A percentile compares a stretch with the other conserved stretches of the same genome.
These are phyloP conservation scores for Exserohilum rostratum DNA, from an alignment of 2,329 filamentous ascomycete genomes.

Conservation along the genomic window DNA sequence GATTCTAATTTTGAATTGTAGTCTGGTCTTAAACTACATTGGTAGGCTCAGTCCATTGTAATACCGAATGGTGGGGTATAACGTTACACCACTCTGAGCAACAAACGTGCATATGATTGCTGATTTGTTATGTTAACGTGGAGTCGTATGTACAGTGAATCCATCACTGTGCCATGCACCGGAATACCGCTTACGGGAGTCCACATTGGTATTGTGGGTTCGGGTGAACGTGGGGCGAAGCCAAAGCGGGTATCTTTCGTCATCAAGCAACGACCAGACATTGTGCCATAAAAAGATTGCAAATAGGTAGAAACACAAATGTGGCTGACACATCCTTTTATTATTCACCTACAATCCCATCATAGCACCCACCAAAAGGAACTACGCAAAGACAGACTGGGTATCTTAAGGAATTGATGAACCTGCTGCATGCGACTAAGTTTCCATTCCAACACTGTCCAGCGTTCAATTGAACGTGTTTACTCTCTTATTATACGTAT, in stretches of 20 bases:
- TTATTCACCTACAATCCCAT: background rate
- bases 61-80: too few relatives aligned
- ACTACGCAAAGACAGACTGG: constrained; percentile 2
- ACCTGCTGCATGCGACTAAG: background rate
- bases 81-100: too few relatives aligned
- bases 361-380: background rate
- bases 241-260: background rate
- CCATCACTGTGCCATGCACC: too few relatives aligned
- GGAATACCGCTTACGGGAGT: background rate
- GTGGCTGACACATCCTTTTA: background rate
- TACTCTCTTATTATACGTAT: background rate
- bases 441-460: background rate
- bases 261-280: too few relatives aligned
- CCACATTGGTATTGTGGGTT: background rate
- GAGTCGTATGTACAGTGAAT: too few relatives aligned
- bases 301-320: too few relatives aligned
- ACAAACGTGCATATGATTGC: too few relatives aligned
- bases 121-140: too few relatives aligned
- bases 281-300: too few relatives aligned
- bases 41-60: too few relatives aligned
- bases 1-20: too few relatives aligned
- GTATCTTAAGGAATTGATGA: constrained; percentile 1
- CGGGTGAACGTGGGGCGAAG: background rate
- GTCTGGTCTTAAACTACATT: too few relatives aligned
- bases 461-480: background rate